phyloP scores from a whole-genome alignment of 176 grass and related monocot species.

The Avena sativa region DNA sequence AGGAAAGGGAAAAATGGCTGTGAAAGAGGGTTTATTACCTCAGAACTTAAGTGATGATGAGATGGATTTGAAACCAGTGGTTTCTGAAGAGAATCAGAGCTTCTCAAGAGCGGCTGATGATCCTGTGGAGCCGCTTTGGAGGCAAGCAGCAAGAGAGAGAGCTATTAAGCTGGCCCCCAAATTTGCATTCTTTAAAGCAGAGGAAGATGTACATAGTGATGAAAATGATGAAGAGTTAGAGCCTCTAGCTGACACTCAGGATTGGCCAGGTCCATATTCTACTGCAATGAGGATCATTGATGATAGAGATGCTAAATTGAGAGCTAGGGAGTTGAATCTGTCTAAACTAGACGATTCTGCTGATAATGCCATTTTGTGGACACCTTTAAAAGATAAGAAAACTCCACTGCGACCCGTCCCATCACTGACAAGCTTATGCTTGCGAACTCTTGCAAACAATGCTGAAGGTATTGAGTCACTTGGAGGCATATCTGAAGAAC shows the following conservation, averaged over 20 bases:
- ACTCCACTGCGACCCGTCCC: slow-evolving; percentile 24
- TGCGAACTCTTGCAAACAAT: slow-evolving; percentile 62
- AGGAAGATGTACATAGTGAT: slow-evolving; percentile 55
- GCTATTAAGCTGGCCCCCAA: slow-evolving; percentile 78
- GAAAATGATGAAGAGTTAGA: slow-evolving; percentile 54
- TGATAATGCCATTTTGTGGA: slow-evolving; percentile 63
- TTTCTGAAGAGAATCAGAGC: slow-evolving; percentile 15
- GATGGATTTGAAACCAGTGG: slow-evolving; percentile 21
- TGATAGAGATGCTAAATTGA: slow-evolving; percentile 67
- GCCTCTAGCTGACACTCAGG: slow-evolving; percentile 49
- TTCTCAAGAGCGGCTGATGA: neutral
- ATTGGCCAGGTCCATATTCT: slow-evolving; percentile 91
- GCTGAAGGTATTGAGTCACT: slow-evolving; percentile 87
- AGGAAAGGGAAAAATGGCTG: slow-evolving; percentile 64
- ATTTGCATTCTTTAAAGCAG: slow-evolving; percentile 83
- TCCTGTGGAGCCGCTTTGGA: slow-evolving; percentile 13
- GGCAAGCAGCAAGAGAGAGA: slow-evolving; percentile 55
- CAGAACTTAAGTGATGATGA: slow-evolving; percentile 18
- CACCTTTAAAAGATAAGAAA: slow-evolving; percentile 58
- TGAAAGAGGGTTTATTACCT: slow-evolving; percentile 47
- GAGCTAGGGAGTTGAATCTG: slow-evolving; percentile 59
- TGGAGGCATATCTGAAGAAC: slow-evolving; percentile 69
- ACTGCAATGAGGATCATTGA: slow-evolving; percentile 78
- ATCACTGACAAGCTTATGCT: slow-evolving; percentile 64
- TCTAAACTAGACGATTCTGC: slow-evolving; percentile 37